These are phyloP conservation scores for Pseudogymnoascus sp. DNA, from an alignment of 2,329 filamentous ascomycete species.

Conservation along the genomic window DNA sequence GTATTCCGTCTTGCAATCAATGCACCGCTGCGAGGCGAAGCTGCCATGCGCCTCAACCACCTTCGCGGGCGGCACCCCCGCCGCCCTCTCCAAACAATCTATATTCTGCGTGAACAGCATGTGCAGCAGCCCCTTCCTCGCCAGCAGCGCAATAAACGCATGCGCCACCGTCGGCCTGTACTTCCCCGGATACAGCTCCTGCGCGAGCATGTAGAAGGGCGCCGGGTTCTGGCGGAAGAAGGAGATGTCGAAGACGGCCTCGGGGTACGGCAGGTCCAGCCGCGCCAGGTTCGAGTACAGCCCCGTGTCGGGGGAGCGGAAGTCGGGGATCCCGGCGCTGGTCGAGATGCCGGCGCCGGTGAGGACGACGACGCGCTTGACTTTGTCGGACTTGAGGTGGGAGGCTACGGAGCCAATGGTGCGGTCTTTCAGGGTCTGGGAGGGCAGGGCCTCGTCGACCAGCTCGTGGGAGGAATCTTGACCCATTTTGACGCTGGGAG, in stretches of 20 bases:
- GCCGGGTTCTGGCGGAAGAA: slow-evolving; percentile 79
- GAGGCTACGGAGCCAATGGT: slow-evolving; percentile 69
- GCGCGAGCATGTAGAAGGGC: slow-evolving; percentile 87
- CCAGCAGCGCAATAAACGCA: slow-evolving; percentile 75
- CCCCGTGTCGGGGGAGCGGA: slow-evolving; percentile 84
- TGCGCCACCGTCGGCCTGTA: slow-evolving; percentile 86
- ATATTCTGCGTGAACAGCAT: slow-evolving; percentile 98
- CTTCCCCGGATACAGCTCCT: slow-evolving; percentile 84
- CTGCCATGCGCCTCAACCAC: slow-evolving; percentile 94
- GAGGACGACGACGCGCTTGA: slow-evolving; percentile 72
- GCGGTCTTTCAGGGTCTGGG: slow-evolving; percentile 58
- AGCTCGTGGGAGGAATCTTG: slow-evolving; percentile 68
- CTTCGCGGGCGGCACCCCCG: slow-evolving; percentile 70
- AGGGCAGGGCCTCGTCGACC: slow-evolving; percentile 45
- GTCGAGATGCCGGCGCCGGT: slow-evolving; percentile 86
- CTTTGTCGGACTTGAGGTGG: slow-evolving; percentile 63
- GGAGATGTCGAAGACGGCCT: slow-evolving; percentile 87
- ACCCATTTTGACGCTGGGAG: slow-evolving; percentile 57
- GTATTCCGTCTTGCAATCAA: slow-evolving; percentile 71
- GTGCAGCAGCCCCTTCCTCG: slow-evolving; percentile 66
- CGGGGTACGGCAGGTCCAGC: slow-evolving; percentile 77
- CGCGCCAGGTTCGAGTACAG: slow-evolving; percentile 87
- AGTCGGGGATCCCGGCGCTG: slow-evolving; percentile 75
- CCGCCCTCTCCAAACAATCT: slow-evolving; percentile 82
- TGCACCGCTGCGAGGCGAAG: slow-evolving; percentile 84